A percentile compares a stretch with the other conserved stretches of the same genome.
These are phyloP conservation scores for Lipomyces yamadae DNA, from an alignment of 805 yeast species.

Conservation along the genomic window DNA sequence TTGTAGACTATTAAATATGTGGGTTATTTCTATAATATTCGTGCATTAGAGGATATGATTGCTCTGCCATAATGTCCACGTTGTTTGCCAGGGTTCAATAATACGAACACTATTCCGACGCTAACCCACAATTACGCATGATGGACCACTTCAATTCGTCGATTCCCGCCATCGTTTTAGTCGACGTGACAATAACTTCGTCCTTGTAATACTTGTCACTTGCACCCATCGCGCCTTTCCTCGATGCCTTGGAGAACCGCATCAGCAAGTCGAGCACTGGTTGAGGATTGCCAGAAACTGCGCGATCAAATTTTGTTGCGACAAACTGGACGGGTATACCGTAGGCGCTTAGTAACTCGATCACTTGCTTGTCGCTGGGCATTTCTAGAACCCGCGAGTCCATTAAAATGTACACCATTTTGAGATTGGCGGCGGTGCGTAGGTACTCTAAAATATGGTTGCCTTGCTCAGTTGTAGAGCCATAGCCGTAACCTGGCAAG, in stretches of 20 bases:
- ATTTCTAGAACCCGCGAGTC: conserved; percentile 14
- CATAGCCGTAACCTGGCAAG: conserved; percentile 88
- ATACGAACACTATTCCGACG: background rate
- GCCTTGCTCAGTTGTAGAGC: conserved; percentile 72
- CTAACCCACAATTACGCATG: conserved; percentile 6
- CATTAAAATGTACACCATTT: conserved; percentile 22
- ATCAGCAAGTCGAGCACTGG: background rate
- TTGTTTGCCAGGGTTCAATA: background rate
- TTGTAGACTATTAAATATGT: background rate
- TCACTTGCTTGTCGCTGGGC: conserved; percentile 13
- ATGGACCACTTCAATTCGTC: conserved; percentile 20
- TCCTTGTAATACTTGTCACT: background rate
- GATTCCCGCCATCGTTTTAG: conserved; percentile 10
- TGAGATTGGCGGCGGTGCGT: conserved; percentile 50
- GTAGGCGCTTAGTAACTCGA: conserved; percentile 10
- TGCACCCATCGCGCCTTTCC: conserved; percentile 5
- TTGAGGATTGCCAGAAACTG: background rate
- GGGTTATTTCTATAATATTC: background rate
- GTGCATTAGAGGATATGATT: background rate
- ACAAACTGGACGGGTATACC: conserved; percentile 23
- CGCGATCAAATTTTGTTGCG: conserved; percentile 29
- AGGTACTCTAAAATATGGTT: conserved; percentile 67
- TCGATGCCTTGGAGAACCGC: conserved; percentile 4
- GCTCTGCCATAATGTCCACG: background rate
- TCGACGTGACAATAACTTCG: conserved; percentile 17